Base-by-base conservation (phyloP, 2,329 filamentous ascomycete species). In the Fusarium tjaetaba region DNA sequence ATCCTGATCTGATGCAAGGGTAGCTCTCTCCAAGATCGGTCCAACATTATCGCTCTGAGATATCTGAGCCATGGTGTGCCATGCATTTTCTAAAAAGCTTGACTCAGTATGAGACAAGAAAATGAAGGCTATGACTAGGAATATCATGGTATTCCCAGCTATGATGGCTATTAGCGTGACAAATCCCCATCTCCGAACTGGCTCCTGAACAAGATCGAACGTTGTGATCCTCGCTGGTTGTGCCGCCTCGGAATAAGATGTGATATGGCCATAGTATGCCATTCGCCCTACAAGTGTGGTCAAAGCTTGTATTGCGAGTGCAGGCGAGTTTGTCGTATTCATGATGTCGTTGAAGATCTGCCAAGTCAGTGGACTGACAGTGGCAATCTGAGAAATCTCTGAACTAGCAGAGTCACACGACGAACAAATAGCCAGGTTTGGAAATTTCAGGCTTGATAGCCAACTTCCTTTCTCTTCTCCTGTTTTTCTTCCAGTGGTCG, bases 141-240 rank as follows among this genome's bases (percentile, higher is more conserved):
- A 45, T 1, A 26, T 45, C 1, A 26, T 20, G 1, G 9, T 26
- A 4, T 45, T 26, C 1, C 43, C 43, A 5, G 1, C 4, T 26
- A 45, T 14, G 11, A 45, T 14, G 24, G 7, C 11, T 5, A 45
- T 45, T 6, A 26, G 16, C 24, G 11, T 20, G 7, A 11, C 11
- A 20, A 45, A 45, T 0, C 24, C 42, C 11, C 11, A 26, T 45
- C 13, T 14, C 6, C 11, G 24, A 45, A 7, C 42, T 20, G 24
- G 42, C 16, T 7, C 43, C 24, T 14, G 43, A 20, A 14, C 24
- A 4, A 45, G 24, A 4, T 20, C 43, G 5, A 45, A 45, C 0
- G 43, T 26, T 10, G 43, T 26, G 7, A 45, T 2, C 2, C 5
- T 20, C 24, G 24, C 43, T 6, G 24, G 43, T 0, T 20, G 11